phyloP scores from a whole-genome alignment of 2,329 filamentous ascomycete species.

The Penicillium sp. region DNA sequence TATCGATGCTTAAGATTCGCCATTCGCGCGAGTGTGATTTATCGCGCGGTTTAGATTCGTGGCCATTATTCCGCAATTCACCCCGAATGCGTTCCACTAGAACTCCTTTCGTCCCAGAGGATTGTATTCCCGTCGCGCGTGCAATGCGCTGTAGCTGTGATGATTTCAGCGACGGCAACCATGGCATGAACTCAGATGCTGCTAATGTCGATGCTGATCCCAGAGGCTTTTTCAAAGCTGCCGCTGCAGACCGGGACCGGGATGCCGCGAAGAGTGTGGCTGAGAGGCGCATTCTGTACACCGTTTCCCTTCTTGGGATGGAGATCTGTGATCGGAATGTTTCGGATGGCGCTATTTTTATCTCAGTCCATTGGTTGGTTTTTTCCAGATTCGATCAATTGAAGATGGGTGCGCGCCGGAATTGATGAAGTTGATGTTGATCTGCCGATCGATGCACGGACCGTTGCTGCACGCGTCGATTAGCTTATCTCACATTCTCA shows the following conservation, averaged over 20 bases:
- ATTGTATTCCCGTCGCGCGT: constrained; percentile 59
- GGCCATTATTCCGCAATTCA: constrained; percentile 12
- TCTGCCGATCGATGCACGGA: constrained; percentile 15
- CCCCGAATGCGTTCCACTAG: constrained; percentile 53
- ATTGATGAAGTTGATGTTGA: constrained; percentile 7
- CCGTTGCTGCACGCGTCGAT: constrained; percentile 6
- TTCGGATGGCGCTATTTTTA: not conserved
- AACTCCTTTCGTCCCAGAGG: constrained; percentile 59
- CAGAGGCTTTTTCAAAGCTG: not conserved
- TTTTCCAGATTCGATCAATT: not conserved
- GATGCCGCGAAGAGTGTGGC: not conserved
- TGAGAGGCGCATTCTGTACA: constrained; percentile 9
- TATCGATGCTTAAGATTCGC: constrained; percentile 75
- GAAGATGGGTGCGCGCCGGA: not conserved
- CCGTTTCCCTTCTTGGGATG: not conserved
- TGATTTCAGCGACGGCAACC: constrained; percentile 49
- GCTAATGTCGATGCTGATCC: not conserved
- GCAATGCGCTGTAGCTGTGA: constrained; percentile 61
- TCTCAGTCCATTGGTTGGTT: not conserved
- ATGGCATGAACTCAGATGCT: constrained; percentile 13
- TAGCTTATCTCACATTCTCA: not conserved
- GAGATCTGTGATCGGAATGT: not conserved
- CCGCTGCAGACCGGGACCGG: not conserved
- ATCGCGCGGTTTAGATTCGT: not conserved
- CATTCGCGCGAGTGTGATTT: constrained; percentile 11